phyloP scores from a whole-genome alignment of 2,329 filamentous ascomycete genomes.

The Xylaria sp. region DNA sequence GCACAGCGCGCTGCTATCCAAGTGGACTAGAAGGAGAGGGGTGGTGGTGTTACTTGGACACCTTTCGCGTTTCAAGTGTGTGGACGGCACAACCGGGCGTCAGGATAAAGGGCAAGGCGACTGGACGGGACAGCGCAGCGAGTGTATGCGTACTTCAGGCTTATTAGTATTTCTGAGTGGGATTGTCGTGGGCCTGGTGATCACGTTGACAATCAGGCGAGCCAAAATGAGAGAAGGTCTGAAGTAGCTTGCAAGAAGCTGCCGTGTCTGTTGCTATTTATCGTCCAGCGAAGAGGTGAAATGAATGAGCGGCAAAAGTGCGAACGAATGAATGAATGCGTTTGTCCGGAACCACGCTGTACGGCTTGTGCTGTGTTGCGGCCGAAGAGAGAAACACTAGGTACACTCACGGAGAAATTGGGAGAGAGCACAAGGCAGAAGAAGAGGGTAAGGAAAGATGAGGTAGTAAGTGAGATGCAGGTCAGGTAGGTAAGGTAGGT shows the following conservation, averaged over 20 bases:
- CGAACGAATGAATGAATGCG: conserved; percentile 2
- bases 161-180: conserved; percentile 34
- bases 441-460: conserved; percentile 10
- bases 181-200: conserved; percentile 48
- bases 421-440: conserved; percentile 2
- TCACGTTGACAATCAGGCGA: conserved; percentile 53
- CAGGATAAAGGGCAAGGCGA: conserved; percentile 41
- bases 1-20: conserved; percentile 45
- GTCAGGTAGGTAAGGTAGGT: too few species aligned
- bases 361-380: conserved; percentile 25
- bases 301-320: conserved; percentile 30
- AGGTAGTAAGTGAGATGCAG: conserved; percentile 7
- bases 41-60: conserved; percentile 44
- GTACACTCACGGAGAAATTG: conserved; percentile 4
- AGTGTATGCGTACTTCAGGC: conserved; percentile 37
- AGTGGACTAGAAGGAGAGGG: conserved; percentile 37
- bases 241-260: conserved; percentile 22
- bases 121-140: conserved; percentile 31
- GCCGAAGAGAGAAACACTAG: conserved; percentile 19
- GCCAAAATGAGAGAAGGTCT: conserved; percentile 38
- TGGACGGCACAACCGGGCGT: conserved; percentile 44
- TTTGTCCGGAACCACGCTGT: conserved; percentile 33
- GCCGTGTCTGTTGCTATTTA: conserved; percentile 24
- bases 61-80: conserved; percentile 55
- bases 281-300: conserved; percentile 38